Evolutionary conservation across 2,329 filamentous ascomycete genomes (phyloP).

Genomic region (Penicillium palitans): DNA sequence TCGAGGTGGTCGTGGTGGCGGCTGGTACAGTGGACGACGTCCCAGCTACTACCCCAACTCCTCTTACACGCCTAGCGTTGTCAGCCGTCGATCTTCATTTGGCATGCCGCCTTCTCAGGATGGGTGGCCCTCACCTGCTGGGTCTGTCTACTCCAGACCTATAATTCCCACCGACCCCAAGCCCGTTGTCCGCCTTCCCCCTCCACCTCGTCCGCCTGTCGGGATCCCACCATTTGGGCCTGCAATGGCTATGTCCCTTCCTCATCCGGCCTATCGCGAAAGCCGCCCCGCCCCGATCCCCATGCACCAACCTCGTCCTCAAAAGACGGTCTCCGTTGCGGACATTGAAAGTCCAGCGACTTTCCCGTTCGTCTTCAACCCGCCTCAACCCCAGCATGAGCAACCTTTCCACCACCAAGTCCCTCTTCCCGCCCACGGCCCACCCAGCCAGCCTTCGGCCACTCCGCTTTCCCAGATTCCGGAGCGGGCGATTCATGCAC

Average conservation of each 20-base stretch:
- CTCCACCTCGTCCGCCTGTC: conserved; percentile 48
- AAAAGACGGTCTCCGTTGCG: conserved; percentile 89
- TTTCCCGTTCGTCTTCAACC: conserved; percentile 58
- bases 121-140: conserved; percentile 75
- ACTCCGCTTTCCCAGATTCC: conserved; percentile 90
- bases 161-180: conserved; percentile 62
- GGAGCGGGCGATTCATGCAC: conserved; percentile 86
- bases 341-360: conserved; percentile 83
- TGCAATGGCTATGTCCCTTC: conserved; percentile 39
- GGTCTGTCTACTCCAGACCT: conserved; percentile 71
- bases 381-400: conserved; percentile 66
- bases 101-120: conserved; percentile 69
- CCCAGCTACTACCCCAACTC: conserved; percentile 72
- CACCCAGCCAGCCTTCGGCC: conserved; percentile 69
- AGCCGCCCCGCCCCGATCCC: conserved; percentile 63
- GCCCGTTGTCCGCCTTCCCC: conserved; percentile 82
- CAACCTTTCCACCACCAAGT: conserved; percentile 94
- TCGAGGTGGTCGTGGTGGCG: conserved; percentile 71
- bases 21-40: conserved; percentile 69
- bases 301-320: conserved; percentile 93
- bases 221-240: conserved; percentile 26
- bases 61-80: conserved; percentile 79
- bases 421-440: conserved; percentile 68
- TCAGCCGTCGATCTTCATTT: conserved; percentile 82
- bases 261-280: conserved; percentile 59